Percentiles rank a stretch among this genome's conserved stretches.
Conservation (phyloP, 768 basidiomycete genomes). For the Amanita exitialis region DNA sequence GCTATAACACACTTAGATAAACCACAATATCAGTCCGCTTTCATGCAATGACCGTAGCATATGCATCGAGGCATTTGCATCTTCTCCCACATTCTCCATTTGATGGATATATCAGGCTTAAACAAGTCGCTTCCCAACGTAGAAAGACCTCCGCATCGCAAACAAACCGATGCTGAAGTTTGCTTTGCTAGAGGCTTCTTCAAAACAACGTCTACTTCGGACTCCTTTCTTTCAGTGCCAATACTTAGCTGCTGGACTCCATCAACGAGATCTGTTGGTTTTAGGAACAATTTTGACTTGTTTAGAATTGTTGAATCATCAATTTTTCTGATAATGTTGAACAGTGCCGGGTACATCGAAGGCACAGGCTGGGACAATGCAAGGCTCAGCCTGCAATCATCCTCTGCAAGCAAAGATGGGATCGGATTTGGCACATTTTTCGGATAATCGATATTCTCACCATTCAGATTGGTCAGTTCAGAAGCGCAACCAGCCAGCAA, state of each 20-base stretch:
- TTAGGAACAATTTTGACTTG: constrained; percentile 63
- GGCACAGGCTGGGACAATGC: constrained; percentile 50
- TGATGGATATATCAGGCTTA: constrained; percentile 20
- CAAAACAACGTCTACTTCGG: constrained; percentile 52
- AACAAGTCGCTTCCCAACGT: constrained; percentile 25
- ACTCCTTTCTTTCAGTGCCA: constrained; percentile 23
- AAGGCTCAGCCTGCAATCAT: constrained; percentile 41
- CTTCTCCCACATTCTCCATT: constrained; percentile 57
- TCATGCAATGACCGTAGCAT: constrained; percentile 54
- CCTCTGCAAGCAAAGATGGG: constrained; percentile 23
- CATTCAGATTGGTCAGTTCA: constrained; percentile 21
- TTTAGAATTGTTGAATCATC: constrained; percentile 40
- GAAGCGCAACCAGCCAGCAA: constrained; percentile 31
- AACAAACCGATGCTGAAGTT: constrained; percentile 32
- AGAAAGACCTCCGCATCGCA: constrained; percentile 55
- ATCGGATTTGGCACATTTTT: not conserved
- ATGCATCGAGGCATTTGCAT: constrained; percentile 52
- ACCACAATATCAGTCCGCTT: not conserved
- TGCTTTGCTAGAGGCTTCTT: constrained; percentile 41
- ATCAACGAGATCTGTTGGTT: constrained; percentile 61
- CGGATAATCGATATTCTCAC: constrained; percentile 15
- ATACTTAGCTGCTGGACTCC: constrained; percentile 36
- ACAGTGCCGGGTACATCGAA: constrained; percentile 31
- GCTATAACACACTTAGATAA: not conserved
- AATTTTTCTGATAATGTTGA: constrained; percentile 35